Base-by-base conservation (phyloP, 2,329 filamentous ascomycete genomes). In the Xylaria hypoxylon region DNA sequence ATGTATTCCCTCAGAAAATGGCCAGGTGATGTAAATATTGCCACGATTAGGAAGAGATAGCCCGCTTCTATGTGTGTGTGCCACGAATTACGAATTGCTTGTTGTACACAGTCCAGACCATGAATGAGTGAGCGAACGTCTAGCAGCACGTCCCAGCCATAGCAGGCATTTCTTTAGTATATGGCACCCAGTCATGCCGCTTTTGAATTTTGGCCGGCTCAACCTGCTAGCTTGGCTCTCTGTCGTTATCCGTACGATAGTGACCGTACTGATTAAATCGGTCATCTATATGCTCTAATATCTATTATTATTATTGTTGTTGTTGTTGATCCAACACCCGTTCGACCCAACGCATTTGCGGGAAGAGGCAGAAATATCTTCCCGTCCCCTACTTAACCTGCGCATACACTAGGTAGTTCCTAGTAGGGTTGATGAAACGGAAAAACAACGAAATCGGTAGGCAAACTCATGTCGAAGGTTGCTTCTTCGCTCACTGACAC, bases 31-130 rank as follows among this genome's bases (percentile, higher is more conserved):
- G 19, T 24, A 35, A 22, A 5, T 11, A 1, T 51, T 19, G 8
- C 13, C 3, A 11, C 2, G 22, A 7, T 17, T 44, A n/a, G 33
- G 33, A 40, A 44, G 42, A 35, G 1, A 52, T 57, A 38, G 51
- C 10, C 52, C 53, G 26, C 24, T 60, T 59, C 40, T 28, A 11
- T 48, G 56, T n/a, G 60, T 48, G 56, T n/a, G 60, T 56, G 48
- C 31, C 42, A 57, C 64, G 13, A 31, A 42, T 40, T 44, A 60
- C 60, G 11, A 40, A 35, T 40, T 44, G 11, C 38, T n/a, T 31
- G 26, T 48, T 31, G 53, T 50, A 44, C 47, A 24, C 33, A 7
- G 6, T 44, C 17, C 17, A n/a, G 33, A 28, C 19, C 13, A n/a
- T n/a, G n/a, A n/a, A 53, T 22, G 17, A 31, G 26, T 10, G 17